phyloP scores from a whole-genome alignment of 2,329 filamentous ascomycete genomes.

The Ceratocystis cacaofunesta region DNA sequence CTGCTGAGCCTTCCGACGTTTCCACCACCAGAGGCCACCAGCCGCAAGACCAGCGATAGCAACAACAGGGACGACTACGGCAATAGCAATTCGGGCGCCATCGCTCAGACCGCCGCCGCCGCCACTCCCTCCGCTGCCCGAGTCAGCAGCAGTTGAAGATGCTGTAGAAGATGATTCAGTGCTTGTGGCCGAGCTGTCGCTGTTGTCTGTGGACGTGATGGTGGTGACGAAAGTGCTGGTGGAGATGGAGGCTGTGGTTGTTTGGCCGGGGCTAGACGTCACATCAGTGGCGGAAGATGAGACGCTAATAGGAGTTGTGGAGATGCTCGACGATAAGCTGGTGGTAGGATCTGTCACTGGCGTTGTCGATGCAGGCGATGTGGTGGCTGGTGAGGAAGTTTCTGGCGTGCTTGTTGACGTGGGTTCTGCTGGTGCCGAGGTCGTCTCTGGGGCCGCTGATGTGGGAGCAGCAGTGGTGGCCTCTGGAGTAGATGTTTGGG shows the following conservation, averaged over 20 bases:
- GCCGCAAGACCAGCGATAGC: slow-evolving; percentile 70
- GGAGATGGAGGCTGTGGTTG: slow-evolving; percentile 17
- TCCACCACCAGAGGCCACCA: slow-evolving; percentile 69
- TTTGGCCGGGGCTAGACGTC: slow-evolving; percentile 9
- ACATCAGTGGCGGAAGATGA: slow-evolving; percentile 16
- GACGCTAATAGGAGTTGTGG: slow-evolving; percentile 18
- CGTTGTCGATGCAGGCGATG: slow-evolving; percentile 12
- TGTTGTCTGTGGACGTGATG: slow-evolving; percentile 19
- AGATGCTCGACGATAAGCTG: slow-evolving; percentile 3
- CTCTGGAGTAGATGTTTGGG: slow-evolving; percentile 17
- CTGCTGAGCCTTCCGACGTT: slow-evolving; percentile 73
- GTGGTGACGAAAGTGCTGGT: slow-evolving; percentile 19
- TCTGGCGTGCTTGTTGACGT: slow-evolving; percentile 10
- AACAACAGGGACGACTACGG: slow-evolving; percentile 84
- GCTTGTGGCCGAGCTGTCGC: slow-evolving; percentile 3
- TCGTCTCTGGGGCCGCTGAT: slow-evolving; percentile 17
- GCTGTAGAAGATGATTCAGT: slow-evolving; percentile 20
- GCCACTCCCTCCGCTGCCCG: slow-evolving; percentile 20
- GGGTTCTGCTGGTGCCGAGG: slow-evolving; percentile 10
- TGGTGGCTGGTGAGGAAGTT: slow-evolving; percentile 8
- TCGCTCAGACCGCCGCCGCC: slow-evolving; percentile 36
- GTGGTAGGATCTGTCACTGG: neutral
- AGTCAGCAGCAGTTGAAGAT: slow-evolving; percentile 21
- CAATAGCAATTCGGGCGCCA: slow-evolving; percentile 69
- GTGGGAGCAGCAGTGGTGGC: neutral